Evolutionary conservation across 345 rosid genomes (phyloP), one percentile per base, ranked within the genome.

Genomic region (Rhodamnia rubescens): DNA sequence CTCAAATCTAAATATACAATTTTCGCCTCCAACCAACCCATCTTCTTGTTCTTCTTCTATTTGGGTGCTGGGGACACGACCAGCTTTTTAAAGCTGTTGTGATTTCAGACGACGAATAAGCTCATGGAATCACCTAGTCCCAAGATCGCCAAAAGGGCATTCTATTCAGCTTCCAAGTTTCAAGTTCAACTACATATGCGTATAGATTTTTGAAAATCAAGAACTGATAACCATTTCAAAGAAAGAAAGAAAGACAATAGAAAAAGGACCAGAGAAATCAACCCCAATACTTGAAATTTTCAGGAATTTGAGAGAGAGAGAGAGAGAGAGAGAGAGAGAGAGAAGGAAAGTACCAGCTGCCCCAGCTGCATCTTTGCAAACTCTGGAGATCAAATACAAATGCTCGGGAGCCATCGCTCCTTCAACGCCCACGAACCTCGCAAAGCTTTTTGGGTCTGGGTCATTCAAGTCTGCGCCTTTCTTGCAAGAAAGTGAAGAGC

Each of bases 331-430:
- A 53, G 22, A 20, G 51, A 29, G 32, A 50, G 3, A 49, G 53
- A 84, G 61, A 84, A 40, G 42, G 40, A 57, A 47, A n/a, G 42
- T 85, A 91, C 93, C 92, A 14, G 93, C 96, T 83, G 93, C 87
- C 90, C 98, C 98, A 78, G 96, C 95, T 54, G 94, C 92, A 92
- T 90, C 92, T 86, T 90, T 94, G 85, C 86, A 89, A 84, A 85
- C 44, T 26, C 88, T 82, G 82, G 86, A 85, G 88, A 88, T 49
- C 85, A 85, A 64, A 82, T 64, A 16, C 24, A 56, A 52, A 84
- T 80, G 51, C 69, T 78, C 85, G 5, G 85, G 52, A 88, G 86
- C 57, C 96, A 93, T 93, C 81, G 52, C 54, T 81, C 12, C 55
- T 49, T 18, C 47, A 11, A 69, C 80, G 26, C 47, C 80, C 80